phyloP scores from a whole-genome alignment of 129 eudicot species.

The Artemisia annua region DNA sequence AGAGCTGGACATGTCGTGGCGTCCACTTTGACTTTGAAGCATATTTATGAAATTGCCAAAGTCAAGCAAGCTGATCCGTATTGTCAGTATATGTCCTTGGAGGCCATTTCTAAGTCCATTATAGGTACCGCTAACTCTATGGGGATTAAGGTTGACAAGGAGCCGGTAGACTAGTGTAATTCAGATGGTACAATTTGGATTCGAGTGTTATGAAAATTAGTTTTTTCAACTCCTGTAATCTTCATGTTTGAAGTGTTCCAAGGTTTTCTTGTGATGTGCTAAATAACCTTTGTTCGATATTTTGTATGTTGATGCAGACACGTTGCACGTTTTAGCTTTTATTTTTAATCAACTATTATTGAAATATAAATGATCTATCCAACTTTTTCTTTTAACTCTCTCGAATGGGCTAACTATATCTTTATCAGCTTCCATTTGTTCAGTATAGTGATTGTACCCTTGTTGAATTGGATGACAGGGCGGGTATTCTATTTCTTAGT shows the following conservation, averaged over 20 bases:
- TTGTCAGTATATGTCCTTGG: conserved; percentile 62
- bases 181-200: not conserved
- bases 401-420: too few species aligned
- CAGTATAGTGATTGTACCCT: too few species aligned
- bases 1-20: conserved; percentile 61
- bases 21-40: conserved; percentile 59
- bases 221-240: not conserved
- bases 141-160: conserved; percentile 73
- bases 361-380: too few species aligned
- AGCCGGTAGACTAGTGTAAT: conserved; percentile 33
- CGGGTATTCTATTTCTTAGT: too few species aligned
- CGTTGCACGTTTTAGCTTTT: too few species aligned
- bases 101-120: conserved; percentile 59
- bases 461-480: too few species aligned
- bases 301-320: too few species aligned
- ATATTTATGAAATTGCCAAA: conserved; percentile 72
- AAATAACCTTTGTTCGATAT: too few species aligned
- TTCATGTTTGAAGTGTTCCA: conserved; percentile 9
- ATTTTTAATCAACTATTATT: too few species aligned
- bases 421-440: too few species aligned
- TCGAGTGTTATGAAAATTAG: not conserved
- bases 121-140: conserved; percentile 81
- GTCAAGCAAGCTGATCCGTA: conserved; percentile 65
- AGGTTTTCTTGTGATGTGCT: not conserved
- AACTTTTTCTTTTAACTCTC: too few species aligned